These are phyloP conservation scores for Cercospora sp. DNA, from an alignment of 2,329 filamentous ascomycete species.

Conservation along the genomic window DNA sequence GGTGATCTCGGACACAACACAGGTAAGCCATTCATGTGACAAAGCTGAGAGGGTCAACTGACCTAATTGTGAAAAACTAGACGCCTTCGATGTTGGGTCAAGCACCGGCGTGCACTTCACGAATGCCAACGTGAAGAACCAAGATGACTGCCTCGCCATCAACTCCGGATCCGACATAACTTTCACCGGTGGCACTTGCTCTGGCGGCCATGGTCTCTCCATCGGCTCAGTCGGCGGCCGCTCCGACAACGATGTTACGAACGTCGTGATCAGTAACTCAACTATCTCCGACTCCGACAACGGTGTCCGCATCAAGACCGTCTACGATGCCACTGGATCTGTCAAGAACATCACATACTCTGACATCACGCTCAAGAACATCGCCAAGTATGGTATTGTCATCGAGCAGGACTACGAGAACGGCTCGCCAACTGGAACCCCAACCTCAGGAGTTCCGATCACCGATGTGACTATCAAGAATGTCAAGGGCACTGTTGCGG, in stretches of 20 bases:
- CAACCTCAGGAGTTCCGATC: slow-evolving; percentile 58
- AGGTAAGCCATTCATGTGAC: not conserved
- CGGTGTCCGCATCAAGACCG: slow-evolving; percentile 60
- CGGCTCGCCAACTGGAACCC: slow-evolving; percentile 45
- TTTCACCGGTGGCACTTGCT: slow-evolving; percentile 31
- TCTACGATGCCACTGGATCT: slow-evolving; percentile 53
- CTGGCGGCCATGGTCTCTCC: slow-evolving; percentile 31
- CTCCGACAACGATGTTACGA: slow-evolving; percentile 54
- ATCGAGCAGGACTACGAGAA: slow-evolving; percentile 62
- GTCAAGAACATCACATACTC: slow-evolving; percentile 56
- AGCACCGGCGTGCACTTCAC: slow-evolving; percentile 35
- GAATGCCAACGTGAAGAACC: slow-evolving; percentile 36
- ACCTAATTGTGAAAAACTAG: slow-evolving; percentile 11
- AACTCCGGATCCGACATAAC: slow-evolving; percentile 35
- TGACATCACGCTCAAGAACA: slow-evolving; percentile 53
- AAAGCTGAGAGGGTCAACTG: not conserved
- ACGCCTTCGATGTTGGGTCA: slow-evolving; percentile 42
- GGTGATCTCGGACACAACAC: slow-evolving; percentile 44
- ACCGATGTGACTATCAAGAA: slow-evolving; percentile 50
- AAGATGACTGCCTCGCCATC: slow-evolving; percentile 40
- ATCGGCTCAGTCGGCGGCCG: slow-evolving; percentile 54
- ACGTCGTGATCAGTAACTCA: slow-evolving; percentile 54
- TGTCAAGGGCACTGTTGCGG: slow-evolving; percentile 49
- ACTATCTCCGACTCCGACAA: slow-evolving; percentile 56
- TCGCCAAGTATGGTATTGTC: slow-evolving; percentile 58